Conservation (phyloP, 192 early-diverging fungal genomes). For the Coemansia sp. region DNA sequence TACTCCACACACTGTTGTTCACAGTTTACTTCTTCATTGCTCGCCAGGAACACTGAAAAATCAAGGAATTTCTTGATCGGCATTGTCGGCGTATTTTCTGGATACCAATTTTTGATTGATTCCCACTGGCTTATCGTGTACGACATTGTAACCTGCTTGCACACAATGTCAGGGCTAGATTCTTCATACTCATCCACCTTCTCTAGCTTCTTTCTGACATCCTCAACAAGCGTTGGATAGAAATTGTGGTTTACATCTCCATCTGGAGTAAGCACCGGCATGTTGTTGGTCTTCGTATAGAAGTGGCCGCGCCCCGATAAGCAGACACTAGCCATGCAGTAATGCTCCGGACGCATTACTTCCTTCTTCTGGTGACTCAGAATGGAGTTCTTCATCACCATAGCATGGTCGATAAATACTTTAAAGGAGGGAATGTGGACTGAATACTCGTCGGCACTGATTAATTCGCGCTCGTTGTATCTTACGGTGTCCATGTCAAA, state of each 20-base stretch:
- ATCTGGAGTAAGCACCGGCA: neutral
- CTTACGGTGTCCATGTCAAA: constrained; percentile 1
- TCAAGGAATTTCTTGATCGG: neutral
- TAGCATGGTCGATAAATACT: too few species aligned
- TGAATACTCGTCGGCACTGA: neutral
- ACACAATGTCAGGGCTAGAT: neutral
- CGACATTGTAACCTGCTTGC: neutral
- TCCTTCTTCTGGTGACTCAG: too few species aligned
- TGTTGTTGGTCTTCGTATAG: neutral
- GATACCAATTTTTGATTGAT: neutral
- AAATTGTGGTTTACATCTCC: neutral
- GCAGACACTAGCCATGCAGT: too few species aligned
- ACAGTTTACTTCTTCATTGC: neutral
- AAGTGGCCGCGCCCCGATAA: too few species aligned
- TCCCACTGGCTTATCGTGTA: neutral
- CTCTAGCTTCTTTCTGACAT: neutral
- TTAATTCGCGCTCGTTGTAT: neutral
- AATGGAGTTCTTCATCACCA: too few species aligned
- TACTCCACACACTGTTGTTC: constrained; percentile 1
- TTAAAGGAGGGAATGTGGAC: too few species aligned
- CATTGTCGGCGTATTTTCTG: neutral
- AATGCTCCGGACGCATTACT: too few species aligned
- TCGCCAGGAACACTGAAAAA: neutral
- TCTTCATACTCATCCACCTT: too few species aligned
- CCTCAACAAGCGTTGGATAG: neutral